Base-by-base conservation (phyloP, 1,284 basidiomycete species). In the Sporisorium reilianum region DNA sequence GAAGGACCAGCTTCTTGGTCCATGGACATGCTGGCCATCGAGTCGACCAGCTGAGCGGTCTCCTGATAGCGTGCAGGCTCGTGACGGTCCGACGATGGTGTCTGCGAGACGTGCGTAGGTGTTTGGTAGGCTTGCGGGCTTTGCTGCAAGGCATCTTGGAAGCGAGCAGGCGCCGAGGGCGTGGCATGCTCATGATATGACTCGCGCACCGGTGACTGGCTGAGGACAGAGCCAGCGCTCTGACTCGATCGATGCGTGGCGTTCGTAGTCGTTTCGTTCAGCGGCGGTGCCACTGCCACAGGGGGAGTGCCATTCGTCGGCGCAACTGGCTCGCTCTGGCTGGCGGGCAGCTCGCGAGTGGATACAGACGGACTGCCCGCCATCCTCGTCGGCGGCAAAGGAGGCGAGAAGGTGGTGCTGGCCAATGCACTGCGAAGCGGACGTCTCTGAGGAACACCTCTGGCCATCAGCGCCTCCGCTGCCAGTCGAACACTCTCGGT, bases 391-490 rank as follows among this genome's bases (percentile, higher is more conserved):
- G 60, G 32, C 45, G 58, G 55, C 49, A 65, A n/a, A 14, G 67
- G 68, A 32, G 67, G 67, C 18, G 69, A 68, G 26, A 73, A 78
- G 20, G 66, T 73, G 38, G 61, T 69, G 42, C 55, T 77, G 8
- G 67, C 58, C 28, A 75, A 53, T 5, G 75, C 65, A 30, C 64
- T 71, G 12, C 67, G 59, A 10, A 74, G 56, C 0, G 75, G 71
- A 14, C 71, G 60, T 30, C 79, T 40, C 50, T 77, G 71, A 2
- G 79, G 79, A 11, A 56, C 64, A 20, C 79, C 79, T 22, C 78
- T 34, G 10, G 77, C 71, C 79, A 80, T 80, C 25, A 80, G 63
- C 1, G 74, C 79, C 56, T 80, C 79, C n/a, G 79, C 79, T 2
- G 79, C 79, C 41, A 74, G 59, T 8, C 78, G 59, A 22, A 80